These are phyloP conservation scores for Kodamaea ohmeri DNA, from an alignment of 1,139 yeast species.

Conservation along the genomic window DNA sequence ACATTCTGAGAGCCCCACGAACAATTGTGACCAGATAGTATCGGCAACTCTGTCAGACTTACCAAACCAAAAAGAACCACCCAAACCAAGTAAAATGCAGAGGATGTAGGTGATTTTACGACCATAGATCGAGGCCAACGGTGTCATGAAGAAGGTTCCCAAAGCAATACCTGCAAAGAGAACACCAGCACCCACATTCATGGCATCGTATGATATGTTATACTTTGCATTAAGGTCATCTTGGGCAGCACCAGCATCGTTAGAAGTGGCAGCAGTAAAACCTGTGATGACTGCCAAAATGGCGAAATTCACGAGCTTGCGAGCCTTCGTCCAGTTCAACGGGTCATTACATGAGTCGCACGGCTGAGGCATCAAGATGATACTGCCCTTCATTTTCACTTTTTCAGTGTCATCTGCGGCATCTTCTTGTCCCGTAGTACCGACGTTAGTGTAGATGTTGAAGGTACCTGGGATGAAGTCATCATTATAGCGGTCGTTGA, in stretches of 20 bases:
- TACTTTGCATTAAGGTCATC: conserved; percentile 32
- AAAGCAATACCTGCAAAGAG: conserved; percentile 32
- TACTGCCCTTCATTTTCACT: conserved; percentile 17
- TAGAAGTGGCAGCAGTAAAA: conserved; percentile 36
- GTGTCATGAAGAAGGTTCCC: conserved; percentile 33
- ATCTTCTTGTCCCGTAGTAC: conserved; percentile 8
- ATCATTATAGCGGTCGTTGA: conserved; percentile 17
- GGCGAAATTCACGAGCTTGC: conserved; percentile 24
- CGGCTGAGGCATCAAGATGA: conserved; percentile 57
- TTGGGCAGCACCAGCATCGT: conserved; percentile 38
- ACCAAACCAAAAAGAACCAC: conserved; percentile 38
- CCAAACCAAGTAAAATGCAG: conserved; percentile 27
- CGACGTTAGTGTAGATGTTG: conserved; percentile 21
- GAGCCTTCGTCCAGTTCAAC: conserved; percentile 40
- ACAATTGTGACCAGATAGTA: conserved; percentile 36
- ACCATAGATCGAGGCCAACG: conserved; percentile 33
- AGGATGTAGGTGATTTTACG: conserved; percentile 31
- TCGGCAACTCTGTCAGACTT: conserved; percentile 25
- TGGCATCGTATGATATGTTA: conserved; percentile 32
- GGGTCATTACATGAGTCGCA: conserved; percentile 59
- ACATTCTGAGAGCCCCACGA: conserved; percentile 34
- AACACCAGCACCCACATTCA: conserved; percentile 41
- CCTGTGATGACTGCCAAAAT: conserved; percentile 29
- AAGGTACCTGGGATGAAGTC: conserved; percentile 27
- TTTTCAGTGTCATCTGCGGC: conserved; percentile 11